Evolutionary conservation across 2,329 filamentous ascomycete genomes (phyloP), one percentile per base, ranked within the genome.

Genomic region (Ustulina deusta): DNA sequence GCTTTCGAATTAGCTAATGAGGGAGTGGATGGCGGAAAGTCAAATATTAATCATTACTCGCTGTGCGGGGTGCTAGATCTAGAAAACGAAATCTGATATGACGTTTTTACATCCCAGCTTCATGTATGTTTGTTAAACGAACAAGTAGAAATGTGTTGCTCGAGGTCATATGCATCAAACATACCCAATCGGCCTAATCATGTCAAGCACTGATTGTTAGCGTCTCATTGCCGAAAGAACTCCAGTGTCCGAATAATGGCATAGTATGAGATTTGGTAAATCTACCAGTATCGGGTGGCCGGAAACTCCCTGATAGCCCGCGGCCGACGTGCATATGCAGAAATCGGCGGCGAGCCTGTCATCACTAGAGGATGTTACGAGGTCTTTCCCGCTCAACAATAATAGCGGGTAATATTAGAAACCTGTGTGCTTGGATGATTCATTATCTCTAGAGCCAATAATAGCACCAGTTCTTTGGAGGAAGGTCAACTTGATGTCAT

Each of bases 51-150:
- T 32, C 17, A 22, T 34, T 25, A 6, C 42, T 20, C 22, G 25
- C 2, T 38, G 34, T 55, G 44, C 54, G 61, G 54, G 42, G 54
- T 25, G 9, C 32, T 36, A 17, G 27, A 36, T 40, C 22, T 32
- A 65, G 38, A 27, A 17, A 48, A 7, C 5, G 9, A 22, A 36
- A 2, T 17, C 51, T 15, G 9, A 6, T 13, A 54, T 34, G 29
- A 36, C 51, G 32, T 25, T 54, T 54, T 11, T 17, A 27, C 38
- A 40, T 59, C 40, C 32, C 22, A 32, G 36, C 25, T 65, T 29
- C 44, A 63, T 52, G 59, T 46, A 29, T 6, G 7, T 6, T 63
- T 20, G 2, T 55, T 64, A 36, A 54, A 20, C 46, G 67, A 44
- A 36, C 67, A 55, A 15, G 58, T 44, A 25, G 44, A 10, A 20